These are phyloP conservation scores for Neocatenulostroma microsporum DNA, from an alignment of 2,329 filamentous ascomycete species.

Conservation along the genomic window DNA sequence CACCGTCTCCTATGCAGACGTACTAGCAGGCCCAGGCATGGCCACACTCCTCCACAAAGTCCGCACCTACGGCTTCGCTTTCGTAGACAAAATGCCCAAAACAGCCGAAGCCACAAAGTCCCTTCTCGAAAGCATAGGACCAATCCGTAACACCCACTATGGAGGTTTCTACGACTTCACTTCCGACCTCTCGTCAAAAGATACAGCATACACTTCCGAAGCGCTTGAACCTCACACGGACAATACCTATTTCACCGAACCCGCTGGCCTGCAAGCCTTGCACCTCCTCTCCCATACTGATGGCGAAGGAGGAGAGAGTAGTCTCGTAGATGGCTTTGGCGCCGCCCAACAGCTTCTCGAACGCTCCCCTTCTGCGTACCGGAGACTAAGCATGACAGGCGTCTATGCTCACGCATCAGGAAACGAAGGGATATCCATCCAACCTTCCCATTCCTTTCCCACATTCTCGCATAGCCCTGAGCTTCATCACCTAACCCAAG, in stretches of 20 bases:
- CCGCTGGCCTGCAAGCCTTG: slow-evolving; percentile 83
- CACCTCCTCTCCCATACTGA: slow-evolving; percentile 76
- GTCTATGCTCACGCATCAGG: slow-evolving; percentile 80
- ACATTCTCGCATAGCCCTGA: slow-evolving; percentile 58
- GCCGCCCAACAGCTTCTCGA: slow-evolving; percentile 55
- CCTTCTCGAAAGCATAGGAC: slow-evolving; percentile 74
- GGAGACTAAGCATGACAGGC: slow-evolving; percentile 47
- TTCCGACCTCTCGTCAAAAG: slow-evolving; percentile 72
- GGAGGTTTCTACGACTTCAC: slow-evolving; percentile 82
- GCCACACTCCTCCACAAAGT: slow-evolving; percentile 20
- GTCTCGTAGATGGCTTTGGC: slow-evolving; percentile 80
- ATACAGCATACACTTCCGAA: slow-evolving; percentile 65
- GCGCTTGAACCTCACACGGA: slow-evolving; percentile 82
- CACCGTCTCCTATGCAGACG: slow-evolving; percentile 17
- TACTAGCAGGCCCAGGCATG: slow-evolving; percentile 17
- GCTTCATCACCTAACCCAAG: slow-evolving; percentile 45
- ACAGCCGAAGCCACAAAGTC: slow-evolving; percentile 62
- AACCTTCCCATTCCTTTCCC: slow-evolving; percentile 61
- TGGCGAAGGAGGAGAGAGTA: slow-evolving; percentile 62
- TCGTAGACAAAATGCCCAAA: slow-evolving; percentile 62
- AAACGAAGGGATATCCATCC: slow-evolving; percentile 73
- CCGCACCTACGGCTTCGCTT: slow-evolving; percentile 64
- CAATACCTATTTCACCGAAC: slow-evolving; percentile 92
- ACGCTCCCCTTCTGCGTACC: slow-evolving; percentile 51
- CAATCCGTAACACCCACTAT: slow-evolving; percentile 90